Evolutionary conservation across 192 early-diverging fungal species (phyloP).

Genomic region (Coemansia asiatica): DNA sequence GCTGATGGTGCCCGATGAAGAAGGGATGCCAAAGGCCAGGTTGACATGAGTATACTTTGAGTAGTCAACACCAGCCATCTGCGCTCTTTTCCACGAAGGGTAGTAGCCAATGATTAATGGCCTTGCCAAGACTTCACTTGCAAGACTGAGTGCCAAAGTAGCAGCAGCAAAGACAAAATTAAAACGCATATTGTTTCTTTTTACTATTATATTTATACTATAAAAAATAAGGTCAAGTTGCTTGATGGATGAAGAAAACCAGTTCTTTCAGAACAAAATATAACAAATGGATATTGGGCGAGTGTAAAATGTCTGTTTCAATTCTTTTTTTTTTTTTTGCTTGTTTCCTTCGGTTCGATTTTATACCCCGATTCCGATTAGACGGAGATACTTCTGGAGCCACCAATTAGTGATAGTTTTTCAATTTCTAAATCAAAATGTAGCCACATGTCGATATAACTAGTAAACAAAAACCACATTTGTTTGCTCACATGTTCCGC

Average conservation of each 20-base stretch:
- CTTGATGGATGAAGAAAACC: not conserved
- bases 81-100: constrained; percentile 37
- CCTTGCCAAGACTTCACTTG: constrained; percentile 3
- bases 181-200: constrained; percentile 20
- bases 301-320: not conserved
- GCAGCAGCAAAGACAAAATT: constrained; percentile 25
- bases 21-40: constrained; percentile 61
- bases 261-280: not conserved
- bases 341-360: not conserved
- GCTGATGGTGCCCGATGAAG: constrained; percentile 52
- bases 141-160: constrained; percentile 26
- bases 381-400: not conserved
- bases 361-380: not conserved
- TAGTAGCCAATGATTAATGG: constrained; percentile 45
- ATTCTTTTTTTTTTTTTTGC: too few relatives aligned
- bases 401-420: not conserved
- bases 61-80: constrained; percentile 27
- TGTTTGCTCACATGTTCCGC: not conserved
- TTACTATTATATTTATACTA: not conserved
- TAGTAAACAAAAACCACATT: not conserved
- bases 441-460: not conserved
- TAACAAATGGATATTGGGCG: not conserved
- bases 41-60: constrained; percentile 69
- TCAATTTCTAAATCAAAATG: not conserved
- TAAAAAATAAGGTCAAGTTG: not conserved